Percentiles rank a stretch among this genome's conserved stretches.
These are phyloP conservation scores for Colletotrichum chrysophilum DNA, from an alignment of 2,329 filamentous ascomycete species.

Conservation along the genomic window DNA sequence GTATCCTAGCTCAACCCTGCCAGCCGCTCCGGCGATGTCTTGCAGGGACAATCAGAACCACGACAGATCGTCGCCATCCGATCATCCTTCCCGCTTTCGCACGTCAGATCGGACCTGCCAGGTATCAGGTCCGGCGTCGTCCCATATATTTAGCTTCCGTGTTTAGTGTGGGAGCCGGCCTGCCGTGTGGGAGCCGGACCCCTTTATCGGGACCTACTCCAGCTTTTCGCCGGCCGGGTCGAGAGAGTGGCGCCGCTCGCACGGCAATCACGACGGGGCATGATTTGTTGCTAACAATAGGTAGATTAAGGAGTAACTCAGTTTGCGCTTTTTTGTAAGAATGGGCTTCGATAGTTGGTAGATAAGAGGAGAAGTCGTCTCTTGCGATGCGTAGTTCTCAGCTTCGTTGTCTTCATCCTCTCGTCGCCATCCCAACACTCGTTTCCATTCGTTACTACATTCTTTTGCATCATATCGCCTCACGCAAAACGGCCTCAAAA, in stretches of 20 bases:
- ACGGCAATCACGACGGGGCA: neutral
- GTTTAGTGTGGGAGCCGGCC: neutral
- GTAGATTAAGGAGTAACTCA: neutral
- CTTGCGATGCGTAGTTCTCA: neutral
- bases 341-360: neutral
- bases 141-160: neutral
- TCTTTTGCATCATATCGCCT: too few relatives aligned
- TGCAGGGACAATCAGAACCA: neutral
- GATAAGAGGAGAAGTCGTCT: neutral
- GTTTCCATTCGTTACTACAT: neutral
- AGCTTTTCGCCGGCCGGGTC: neutral
- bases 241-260: neutral
- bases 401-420: fast-evolving
- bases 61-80: neutral
- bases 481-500: too few relatives aligned
- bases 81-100: neutral
- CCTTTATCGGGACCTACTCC: neutral
- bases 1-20: neutral
- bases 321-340: fast-evolving
- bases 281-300: neutral
- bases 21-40: neutral
- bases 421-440: neutral
- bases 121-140: neutral
- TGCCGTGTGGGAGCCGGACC: neutral
- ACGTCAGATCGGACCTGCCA: neutral